A percentile compares a stretch with the other conserved stretches of the same genome.
These are phyloP conservation scores for Nitzschia putrida DNA, from an alignment of 108 stramenopile species.

Conservation along the genomic window DNA sequence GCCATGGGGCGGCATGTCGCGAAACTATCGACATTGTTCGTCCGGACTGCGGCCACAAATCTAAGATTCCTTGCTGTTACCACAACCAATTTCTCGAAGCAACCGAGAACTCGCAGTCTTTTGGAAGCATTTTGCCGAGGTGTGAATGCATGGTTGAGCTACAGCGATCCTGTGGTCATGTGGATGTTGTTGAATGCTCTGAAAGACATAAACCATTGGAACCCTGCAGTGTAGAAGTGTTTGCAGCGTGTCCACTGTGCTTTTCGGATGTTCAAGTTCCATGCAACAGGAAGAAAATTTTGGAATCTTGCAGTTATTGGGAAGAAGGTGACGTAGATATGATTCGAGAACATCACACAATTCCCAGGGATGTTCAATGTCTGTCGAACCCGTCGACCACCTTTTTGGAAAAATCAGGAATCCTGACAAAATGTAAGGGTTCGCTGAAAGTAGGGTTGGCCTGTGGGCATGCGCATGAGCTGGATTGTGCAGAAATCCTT, in stretches of 20 bases:
- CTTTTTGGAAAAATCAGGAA: not conserved
- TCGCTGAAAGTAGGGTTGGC: not conserved
- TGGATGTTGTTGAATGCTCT: not conserved
- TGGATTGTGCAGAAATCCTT: not conserved
- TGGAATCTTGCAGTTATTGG: slow-evolving; percentile 1
- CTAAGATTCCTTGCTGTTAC: not conserved
- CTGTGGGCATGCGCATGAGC: slow-evolving; percentile 13
- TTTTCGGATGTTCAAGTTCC: slow-evolving; percentile 21
- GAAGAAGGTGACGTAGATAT: not conserved
- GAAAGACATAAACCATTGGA: not conserved
- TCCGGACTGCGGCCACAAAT: not conserved
- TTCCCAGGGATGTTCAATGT: not conserved
- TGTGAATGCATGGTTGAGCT: not conserved
- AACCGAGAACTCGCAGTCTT: not conserved
- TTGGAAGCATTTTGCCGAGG: not conserved
- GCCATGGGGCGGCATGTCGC: not conserved
- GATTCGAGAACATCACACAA: not conserved
- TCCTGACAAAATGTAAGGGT: not conserved
- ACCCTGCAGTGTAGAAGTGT: not conserved
- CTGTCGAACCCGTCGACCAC: not conserved
- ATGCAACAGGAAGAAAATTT: not conserved
- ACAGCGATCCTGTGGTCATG: not conserved
- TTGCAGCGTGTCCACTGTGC: not conserved
- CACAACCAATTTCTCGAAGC: not conserved
- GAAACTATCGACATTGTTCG: not conserved